These are phyloP conservation scores for Malbranchea zuffiana DNA, from an alignment of 2,329 filamentous ascomycete species.

Conservation along the genomic window DNA sequence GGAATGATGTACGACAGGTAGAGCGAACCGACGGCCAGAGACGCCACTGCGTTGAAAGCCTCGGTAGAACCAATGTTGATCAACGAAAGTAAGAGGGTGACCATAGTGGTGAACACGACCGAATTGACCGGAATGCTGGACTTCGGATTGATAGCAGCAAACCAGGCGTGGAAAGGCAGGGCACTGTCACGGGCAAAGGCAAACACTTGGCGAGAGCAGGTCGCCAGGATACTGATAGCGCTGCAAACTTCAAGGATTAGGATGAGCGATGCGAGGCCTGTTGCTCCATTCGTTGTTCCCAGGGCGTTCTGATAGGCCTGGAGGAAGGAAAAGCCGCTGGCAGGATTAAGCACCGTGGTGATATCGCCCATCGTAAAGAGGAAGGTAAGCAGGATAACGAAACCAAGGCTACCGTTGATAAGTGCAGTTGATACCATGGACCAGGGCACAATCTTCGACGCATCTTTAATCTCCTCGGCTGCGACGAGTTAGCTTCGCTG, in stretches of 20 bases:
- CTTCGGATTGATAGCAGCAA: conserved; percentile 23
- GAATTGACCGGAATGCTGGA: conserved; percentile 19
- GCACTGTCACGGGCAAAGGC: conserved; percentile 44
- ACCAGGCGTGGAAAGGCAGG: conserved; percentile 39
- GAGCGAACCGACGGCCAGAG: conserved; percentile 29
- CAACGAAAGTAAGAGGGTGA: conserved; percentile 23
- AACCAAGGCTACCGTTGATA: conserved; percentile 29
- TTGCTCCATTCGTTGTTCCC: conserved; percentile 19
- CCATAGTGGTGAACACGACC: conserved; percentile 21
- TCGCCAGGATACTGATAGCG: conserved; percentile 26
- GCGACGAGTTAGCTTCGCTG: background rate
- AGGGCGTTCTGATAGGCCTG: conserved; percentile 26
- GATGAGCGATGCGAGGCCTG: conserved; percentile 21
- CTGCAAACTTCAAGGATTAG: conserved; percentile 23
- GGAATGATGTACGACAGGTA: conserved; percentile 32
- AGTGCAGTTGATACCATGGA: conserved; percentile 28
- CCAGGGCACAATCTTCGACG: conserved; percentile 26
- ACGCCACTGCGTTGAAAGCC: conserved; percentile 32
- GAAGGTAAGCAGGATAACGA: conserved; percentile 29
- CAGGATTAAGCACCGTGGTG: conserved; percentile 17
- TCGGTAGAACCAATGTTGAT: conserved; percentile 32
- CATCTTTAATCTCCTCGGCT: conserved; percentile 33
- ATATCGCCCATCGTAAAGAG: conserved; percentile 31
- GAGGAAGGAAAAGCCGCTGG: conserved; percentile 29
- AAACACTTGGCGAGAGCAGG: conserved; percentile 26